Conservation (phyloP, 352 stramenopile genomes). For the Globisporangium viniferum region DNA sequence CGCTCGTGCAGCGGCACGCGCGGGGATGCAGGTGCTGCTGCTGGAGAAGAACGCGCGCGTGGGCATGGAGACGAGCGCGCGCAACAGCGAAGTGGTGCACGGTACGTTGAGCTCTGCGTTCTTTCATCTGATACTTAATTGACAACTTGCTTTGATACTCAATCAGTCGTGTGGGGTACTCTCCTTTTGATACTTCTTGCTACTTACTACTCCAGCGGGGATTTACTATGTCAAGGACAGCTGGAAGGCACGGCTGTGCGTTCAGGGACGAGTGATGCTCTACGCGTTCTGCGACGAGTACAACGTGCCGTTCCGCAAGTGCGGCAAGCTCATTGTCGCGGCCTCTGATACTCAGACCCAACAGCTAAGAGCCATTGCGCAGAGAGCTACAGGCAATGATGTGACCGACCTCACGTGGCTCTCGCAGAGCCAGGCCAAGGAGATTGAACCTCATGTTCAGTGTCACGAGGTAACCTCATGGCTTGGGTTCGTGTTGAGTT, state of each 20-base stretch:
- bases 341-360: conserved; percentile 22
- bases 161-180: neutral
- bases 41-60: conserved; percentile 84
- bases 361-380: conserved; percentile 38
- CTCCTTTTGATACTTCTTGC: neutral
- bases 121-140: conserved; percentile 6
- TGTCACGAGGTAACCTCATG: conserved; percentile 34
- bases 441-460: conserved; percentile 55
- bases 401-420: conserved; percentile 56
- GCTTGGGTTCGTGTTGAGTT: neutral
- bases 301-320: conserved; percentile 75
- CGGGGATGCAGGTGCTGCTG: conserved; percentile 77
- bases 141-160: neutral
- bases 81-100: conserved; percentile 97
- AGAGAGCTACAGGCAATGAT: conserved; percentile 43
- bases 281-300: conserved; percentile 91
- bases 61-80: conserved; percentile 84
- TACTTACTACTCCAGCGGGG: conserved; percentile 30
- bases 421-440: conserved; percentile 32
- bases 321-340: conserved; percentile 96
- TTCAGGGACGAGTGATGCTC: conserved; percentile 83
- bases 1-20: conserved; percentile 47
- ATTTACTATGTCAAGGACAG: conserved; percentile 93
- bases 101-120: conserved; percentile 27
- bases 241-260: conserved; percentile 91